Evolutionary conservation across 73 alveolate genomes (phyloP).

Genomic region (Paramecium tetraurelia): DNA sequence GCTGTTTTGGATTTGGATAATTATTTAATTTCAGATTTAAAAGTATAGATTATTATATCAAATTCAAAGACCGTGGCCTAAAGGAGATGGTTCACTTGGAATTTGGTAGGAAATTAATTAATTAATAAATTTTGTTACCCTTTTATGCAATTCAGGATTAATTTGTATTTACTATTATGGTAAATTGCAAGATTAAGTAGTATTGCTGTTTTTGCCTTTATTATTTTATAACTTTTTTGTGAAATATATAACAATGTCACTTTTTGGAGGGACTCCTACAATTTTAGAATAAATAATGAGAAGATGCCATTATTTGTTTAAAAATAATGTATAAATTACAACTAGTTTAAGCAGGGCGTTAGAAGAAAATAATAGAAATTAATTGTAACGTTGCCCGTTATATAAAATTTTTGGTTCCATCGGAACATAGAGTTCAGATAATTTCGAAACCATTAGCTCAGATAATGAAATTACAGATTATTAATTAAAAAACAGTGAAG

Average conservation of each 20-base stretch:
- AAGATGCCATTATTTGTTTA: neutral
- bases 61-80: constrained; percentile 30
- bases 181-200: neutral
- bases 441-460: constrained; percentile 8
- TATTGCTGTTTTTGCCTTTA: neutral
- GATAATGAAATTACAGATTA: neutral
- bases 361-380: neutral
- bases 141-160: neutral
- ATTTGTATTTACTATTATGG: neutral
- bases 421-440: neutral
- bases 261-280: neutral
- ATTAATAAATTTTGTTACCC: neutral
- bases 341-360: neutral
- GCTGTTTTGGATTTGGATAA: neutral
- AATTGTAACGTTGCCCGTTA: neutral
- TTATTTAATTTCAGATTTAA: neutral
- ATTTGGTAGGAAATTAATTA: neutral
- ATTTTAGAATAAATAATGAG: neutral
- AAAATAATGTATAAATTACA: neutral
- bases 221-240: neutral
- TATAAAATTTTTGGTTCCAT: neutral
- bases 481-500: neutral
- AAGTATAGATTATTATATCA: neutral
- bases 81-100: neutral
- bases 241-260: neutral